phyloP scores from a whole-genome alignment of 352 stramenopile genomes.

The Globisporangium viniferum region DNA sequence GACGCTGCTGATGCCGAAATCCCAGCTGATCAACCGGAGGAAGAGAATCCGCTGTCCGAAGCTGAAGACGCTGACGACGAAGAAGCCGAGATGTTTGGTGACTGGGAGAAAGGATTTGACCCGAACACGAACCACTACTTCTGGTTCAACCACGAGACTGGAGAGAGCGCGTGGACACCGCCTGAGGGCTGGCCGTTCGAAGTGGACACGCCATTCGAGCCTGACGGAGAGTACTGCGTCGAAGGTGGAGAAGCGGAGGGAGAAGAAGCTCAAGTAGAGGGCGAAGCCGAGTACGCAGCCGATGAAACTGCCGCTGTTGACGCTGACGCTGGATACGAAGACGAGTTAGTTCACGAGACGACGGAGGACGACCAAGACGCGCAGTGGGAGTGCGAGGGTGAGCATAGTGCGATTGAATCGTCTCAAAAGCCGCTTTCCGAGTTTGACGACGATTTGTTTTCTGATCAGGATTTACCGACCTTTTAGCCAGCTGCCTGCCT shows the following conservation, averaged over 20 bases:
- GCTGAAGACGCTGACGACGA: constrained; percentile 68
- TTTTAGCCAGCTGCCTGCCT: constrained; percentile 26
- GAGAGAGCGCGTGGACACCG: constrained; percentile 75
- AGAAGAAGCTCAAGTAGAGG: constrained; percentile 6
- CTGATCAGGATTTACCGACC: constrained; percentile 46
- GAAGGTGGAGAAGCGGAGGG: constrained; percentile 16
- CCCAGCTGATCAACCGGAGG: not conserved
- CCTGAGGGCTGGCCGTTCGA: constrained; percentile 75
- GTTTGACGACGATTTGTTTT: constrained; percentile 55
- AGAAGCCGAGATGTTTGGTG: constrained; percentile 69
- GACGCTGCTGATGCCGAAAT: not conserved
- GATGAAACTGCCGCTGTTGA: constrained; percentile 11
- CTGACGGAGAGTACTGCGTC: constrained; percentile 20
- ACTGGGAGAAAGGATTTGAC: constrained; percentile 87
- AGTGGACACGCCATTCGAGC: constrained; percentile 62
- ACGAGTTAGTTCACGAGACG: constrained; percentile 8
- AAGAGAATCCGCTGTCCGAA: constrained; percentile 25
- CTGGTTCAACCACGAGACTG: constrained; percentile 85
- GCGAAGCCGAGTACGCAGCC: constrained; percentile 11
- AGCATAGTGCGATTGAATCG: constrained; percentile 20
- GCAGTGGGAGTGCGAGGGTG: constrained; percentile 17
- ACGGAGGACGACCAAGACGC: constrained; percentile 1
- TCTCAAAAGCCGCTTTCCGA: constrained; percentile 34
- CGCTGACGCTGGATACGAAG: not conserved
- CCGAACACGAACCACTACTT: constrained; percentile 82